These are phyloP conservation scores for Chlorella variabilis DNA, from an alignment of 163 green algal genomes.

Conservation along the genomic window DNA sequence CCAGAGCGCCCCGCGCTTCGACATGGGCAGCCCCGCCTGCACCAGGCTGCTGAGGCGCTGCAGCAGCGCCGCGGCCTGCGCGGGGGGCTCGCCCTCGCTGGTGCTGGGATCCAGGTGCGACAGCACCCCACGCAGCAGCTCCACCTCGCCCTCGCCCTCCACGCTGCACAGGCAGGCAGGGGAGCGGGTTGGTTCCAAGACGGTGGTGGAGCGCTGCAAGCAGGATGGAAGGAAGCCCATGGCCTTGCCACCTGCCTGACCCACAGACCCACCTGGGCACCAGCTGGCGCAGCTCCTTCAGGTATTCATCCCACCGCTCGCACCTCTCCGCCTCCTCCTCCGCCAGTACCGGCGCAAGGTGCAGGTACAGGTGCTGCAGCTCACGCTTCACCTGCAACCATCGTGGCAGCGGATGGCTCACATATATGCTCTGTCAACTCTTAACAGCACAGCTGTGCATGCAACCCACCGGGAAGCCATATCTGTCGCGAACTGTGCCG, in stretches of 20 bases:
- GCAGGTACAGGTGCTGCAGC: slow-evolving; percentile 49
- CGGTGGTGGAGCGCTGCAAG: not conserved
- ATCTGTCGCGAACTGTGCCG: too few relatives aligned
- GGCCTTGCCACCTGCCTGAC: too few relatives aligned
- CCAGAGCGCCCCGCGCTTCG: slow-evolving; percentile 55
- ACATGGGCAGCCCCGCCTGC: slow-evolving; percentile 65
- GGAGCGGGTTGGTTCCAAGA: too few relatives aligned
- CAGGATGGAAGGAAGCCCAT: not conserved
- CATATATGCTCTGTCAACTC: too few relatives aligned
- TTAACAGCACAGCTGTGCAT: too few relatives aligned
- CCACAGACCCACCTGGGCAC: slow-evolving; percentile 1
- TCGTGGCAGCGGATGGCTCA: too few relatives aligned
- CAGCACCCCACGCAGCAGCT: slow-evolving; percentile 20
- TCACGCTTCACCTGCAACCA: slow-evolving; percentile 63
- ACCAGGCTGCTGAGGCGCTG: slow-evolving; percentile 62
- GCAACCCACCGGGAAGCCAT: too few relatives aligned
- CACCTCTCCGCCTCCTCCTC: slow-evolving; percentile 66
- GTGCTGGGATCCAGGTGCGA: slow-evolving; percentile 13
- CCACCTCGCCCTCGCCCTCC: slow-evolving; percentile 1
- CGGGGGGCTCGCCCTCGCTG: not conserved
- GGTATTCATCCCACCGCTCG: slow-evolving; percentile 51
- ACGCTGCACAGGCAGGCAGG: too few relatives aligned
- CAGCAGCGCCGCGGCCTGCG: not conserved
- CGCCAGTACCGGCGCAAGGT: slow-evolving; percentile 59
- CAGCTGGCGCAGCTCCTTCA: slow-evolving; percentile 27